Percentiles rank a stretch among this genome's conserved stretches.
Evolutionary conservation across 768 basidiomycete species (phyloP).

Genomic region (Pleurotus ostreatus): DNA sequence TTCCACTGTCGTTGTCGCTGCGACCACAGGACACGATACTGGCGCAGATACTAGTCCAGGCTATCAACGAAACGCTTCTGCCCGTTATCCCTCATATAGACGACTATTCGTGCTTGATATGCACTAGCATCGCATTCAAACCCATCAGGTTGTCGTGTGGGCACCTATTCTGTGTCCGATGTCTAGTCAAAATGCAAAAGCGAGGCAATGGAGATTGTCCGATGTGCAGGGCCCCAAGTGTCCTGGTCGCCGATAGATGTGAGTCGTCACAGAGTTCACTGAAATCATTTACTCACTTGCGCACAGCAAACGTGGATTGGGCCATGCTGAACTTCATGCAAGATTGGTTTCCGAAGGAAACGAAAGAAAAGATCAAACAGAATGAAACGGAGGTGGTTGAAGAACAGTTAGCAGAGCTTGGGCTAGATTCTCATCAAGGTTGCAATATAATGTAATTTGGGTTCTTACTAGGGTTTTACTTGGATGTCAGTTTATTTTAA

Average conservation of each 20-base stretch:
- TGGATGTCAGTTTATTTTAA: too few relatives aligned
- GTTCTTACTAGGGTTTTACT: too few relatives aligned
- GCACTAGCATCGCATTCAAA: conserved; percentile 88
- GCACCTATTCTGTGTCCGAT: conserved; percentile 76
- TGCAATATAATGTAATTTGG: conserved; percentile 28
- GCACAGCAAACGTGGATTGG: conserved; percentile 72
- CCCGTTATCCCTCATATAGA: conserved; percentile 78
- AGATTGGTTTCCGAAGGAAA: conserved; percentile 88
- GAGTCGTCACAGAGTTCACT: conserved; percentile 23
- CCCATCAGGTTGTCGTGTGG: conserved; percentile 80
- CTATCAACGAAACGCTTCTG: conserved; percentile 76
- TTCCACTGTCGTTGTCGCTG: too few relatives aligned
- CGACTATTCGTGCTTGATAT: conserved; percentile 86
- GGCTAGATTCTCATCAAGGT: conserved; percentile 42
- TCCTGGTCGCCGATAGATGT: conserved; percentile 76
- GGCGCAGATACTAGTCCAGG: conserved; percentile 70
- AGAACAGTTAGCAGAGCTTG: conserved; percentile 67
- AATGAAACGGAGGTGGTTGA: conserved; percentile 72
- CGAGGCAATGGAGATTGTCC: conserved; percentile 74
- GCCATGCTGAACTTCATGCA: conserved; percentile 82
- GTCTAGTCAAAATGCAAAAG: conserved; percentile 91
- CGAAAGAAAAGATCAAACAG: conserved; percentile 64
- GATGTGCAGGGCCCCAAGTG: conserved; percentile 76
- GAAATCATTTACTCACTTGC: not conserved
- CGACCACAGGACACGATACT: conserved; percentile 26